These are phyloP conservation scores for Dactylellina drechsleri DNA, from an alignment of 2,329 filamentous ascomycete genomes.

Conservation along the genomic window DNA sequence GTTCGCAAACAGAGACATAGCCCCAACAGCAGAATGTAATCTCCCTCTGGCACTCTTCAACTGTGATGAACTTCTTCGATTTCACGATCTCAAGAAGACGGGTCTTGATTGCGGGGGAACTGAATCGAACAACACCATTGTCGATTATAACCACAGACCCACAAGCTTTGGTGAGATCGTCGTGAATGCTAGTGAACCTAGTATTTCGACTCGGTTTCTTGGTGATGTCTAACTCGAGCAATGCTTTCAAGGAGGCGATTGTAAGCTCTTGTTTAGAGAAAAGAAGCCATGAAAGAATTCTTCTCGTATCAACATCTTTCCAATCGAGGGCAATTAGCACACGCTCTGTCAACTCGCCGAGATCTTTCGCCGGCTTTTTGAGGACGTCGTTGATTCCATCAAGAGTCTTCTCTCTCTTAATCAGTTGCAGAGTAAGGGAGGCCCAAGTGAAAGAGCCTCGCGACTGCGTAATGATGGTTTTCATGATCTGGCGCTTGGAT, in stretches of 20 bases:
- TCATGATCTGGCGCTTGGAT: conserved; percentile 24
- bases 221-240: conserved; percentile 21
- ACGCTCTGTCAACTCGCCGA: conserved; percentile 26
- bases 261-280: conserved; percentile 34
- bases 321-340: conserved; percentile 29
- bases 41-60: conserved; percentile 24
- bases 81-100: conserved; percentile 17
- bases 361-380: conserved; percentile 15
- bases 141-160: conserved; percentile 26
- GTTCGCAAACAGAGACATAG: conserved; percentile 31
- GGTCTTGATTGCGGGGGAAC: conserved; percentile 17
- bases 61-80: conserved; percentile 18
- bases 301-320: conserved; percentile 30
- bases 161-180: conserved; percentile 24
- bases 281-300: conserved; percentile 30
- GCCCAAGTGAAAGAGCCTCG: conserved; percentile 35
- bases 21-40: conserved; percentile 36
- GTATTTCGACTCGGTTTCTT: conserved; percentile 18
- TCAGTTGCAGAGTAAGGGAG: conserved; percentile 29
- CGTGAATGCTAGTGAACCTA: conserved; percentile 27
- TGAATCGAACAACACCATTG: conserved; percentile 33
- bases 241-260: conserved; percentile 11
- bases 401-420: conserved; percentile 33
- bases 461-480: conserved; percentile 22
- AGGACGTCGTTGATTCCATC: conserved; percentile 26